Base-by-base conservation (phyloP, 805 yeast genomes). In the Wickerhamiella musiphila region DNA sequence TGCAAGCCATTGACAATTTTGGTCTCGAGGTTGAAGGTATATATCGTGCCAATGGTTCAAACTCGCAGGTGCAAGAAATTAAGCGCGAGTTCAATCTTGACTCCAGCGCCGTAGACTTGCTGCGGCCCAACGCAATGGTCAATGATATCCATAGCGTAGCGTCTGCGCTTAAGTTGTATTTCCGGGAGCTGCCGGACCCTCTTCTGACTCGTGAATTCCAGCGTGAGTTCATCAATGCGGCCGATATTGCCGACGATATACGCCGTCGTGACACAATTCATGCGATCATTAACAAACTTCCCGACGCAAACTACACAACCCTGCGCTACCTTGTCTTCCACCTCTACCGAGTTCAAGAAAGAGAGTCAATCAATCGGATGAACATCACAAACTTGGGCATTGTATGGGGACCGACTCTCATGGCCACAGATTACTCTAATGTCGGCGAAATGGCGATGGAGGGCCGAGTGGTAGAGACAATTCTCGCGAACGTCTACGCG, bases 221-320 rank as follows among this genome's bases (percentile, higher is more conserved):
- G 46, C 63, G 61, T 33, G 63, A 66, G 21, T 78, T 81, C 46
- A 54, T 82, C 30, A 72, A 68, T 23, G 78, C 83, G 2, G 78
- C 78, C 15, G 70, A 70, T 50, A 72, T 82, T 31, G 65, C 60
- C 19, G 78, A 76, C 44, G 63, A 63, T 13, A 61, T 61, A 10
- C 63, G 71, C 42, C 65, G 78, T 36, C 70, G 78, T 37, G 86
- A 82, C 47, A 62, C 62, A 19, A 63, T 90, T 45, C 98, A 90
- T 53, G 79, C 82, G 28, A 66, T 81, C 37, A 79, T 90, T 28
- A 90, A 77, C 58, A 78, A 78, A 42, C 64, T 90, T 34, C 94
- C 95, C 0, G 98, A 90, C 56, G 90, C 93, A 1, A 82, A 86
- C 36, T 90, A 90, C 52, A 84, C 93, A 63, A 84, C 96, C 0